These are phyloP conservation scores for Serendipita sp. DNA, from an alignment of 768 basidiomycete genomes.

Conservation along the genomic window DNA sequence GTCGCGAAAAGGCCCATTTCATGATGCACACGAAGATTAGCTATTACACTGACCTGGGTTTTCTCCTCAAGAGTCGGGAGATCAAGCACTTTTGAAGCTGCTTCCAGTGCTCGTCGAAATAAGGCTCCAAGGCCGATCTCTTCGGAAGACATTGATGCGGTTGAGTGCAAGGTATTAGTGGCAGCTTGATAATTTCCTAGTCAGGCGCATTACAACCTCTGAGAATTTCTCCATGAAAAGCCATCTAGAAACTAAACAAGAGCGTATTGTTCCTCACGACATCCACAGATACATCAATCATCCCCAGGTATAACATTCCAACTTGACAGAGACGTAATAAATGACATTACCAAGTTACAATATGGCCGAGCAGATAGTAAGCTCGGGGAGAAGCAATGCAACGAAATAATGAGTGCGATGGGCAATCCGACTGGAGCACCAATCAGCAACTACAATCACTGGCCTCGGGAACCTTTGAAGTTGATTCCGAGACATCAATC, in stretches of 20 bases:
- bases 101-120: neutral
- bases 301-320: no score
- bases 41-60: constrained; percentile 25
- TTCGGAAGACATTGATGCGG: neutral
- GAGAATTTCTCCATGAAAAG: no score
- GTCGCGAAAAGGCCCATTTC: neutral
- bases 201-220: no score
- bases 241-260: no score
- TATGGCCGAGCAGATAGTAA: no score
- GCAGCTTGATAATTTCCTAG: neutral
- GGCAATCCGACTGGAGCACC: no score
- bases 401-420: no score
- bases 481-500: neutral
- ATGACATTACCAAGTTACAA: no score
- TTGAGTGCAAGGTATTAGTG: neutral
- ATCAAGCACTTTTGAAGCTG: neutral
- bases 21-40: constrained; percentile 4
- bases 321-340: no score
- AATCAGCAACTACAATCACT: neutral
- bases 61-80: constrained; percentile 27
- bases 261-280: no score
- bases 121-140: neutral
- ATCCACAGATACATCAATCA: no score
- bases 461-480: neutral
- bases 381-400: no score